These are phyloP conservation scores for Eucalyptus fibrosa DNA, from an alignment of 345 rosid species.

Conservation along the genomic window DNA sequence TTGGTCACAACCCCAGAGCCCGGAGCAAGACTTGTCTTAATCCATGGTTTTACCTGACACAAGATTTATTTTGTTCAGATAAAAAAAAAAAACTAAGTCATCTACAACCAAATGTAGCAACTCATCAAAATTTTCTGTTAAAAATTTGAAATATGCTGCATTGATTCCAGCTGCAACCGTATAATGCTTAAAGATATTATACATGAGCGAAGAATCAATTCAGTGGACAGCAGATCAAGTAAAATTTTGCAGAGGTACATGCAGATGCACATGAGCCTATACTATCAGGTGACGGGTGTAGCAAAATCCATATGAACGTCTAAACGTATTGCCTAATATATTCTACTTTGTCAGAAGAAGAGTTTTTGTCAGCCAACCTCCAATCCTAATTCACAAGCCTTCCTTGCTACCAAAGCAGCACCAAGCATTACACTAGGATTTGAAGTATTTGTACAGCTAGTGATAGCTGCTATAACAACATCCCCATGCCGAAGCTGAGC, in stretches of 20 bases:
- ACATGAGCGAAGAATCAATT: background rate
- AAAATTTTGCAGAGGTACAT: background rate
- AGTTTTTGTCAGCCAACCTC: slow-evolving; percentile 37
- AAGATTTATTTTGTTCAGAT: background rate
- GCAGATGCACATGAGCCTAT: background rate
- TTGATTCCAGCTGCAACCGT: background rate
- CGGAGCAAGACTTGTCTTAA: slow-evolving; percentile 91
- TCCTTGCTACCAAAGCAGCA: slow-evolving; percentile 89
- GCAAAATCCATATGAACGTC: background rate
- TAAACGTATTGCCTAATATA: background rate
- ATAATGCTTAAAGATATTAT: background rate
- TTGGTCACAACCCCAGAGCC: slow-evolving; percentile 96
- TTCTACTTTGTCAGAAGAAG: background rate
- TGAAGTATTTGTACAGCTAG: slow-evolving; percentile 97
- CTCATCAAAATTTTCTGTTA: background rate
- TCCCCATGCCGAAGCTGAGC: slow-evolving; percentile 76
- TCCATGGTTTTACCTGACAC: slow-evolving; percentile 78
- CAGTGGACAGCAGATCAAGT: background rate
- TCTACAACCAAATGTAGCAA: background rate
- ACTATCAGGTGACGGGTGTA: background rate
- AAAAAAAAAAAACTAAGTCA: background rate
- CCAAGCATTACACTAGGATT: slow-evolving; percentile 98
- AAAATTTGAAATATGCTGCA: background rate
- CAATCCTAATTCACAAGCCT: slow-evolving; percentile 82
- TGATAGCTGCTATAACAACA: slow-evolving; percentile 93